Evolutionary conservation across 2,329 filamentous ascomycete genomes (phyloP), one percentile per base, ranked within the genome.

Genomic region (Sphaerostilbella broomeana): DNA sequence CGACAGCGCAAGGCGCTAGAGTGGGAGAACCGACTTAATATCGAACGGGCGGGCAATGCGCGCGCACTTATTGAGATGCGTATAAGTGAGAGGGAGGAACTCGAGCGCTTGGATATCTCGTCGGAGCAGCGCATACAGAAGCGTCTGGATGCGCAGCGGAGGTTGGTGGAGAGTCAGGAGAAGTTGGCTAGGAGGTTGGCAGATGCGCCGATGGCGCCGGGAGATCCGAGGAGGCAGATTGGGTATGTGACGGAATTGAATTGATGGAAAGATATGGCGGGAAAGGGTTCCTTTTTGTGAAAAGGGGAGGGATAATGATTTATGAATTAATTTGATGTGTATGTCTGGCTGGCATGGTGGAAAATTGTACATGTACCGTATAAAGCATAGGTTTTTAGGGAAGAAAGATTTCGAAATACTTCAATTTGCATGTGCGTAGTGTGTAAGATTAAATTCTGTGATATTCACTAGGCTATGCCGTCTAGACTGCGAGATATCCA

Each of bases 191-290:
- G 54, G 43, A 63, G 64, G 49, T 52, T 77, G 42, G 69, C 73
- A 7, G 64, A 70, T 12, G 57, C 53, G 1, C 49, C 55, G 2
- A 41, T 29, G 12, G 47, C 47, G 7, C 26, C 44, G 13, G 48
- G 44, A 0, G 53, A 61, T 25, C 37, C 54, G 28, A 57, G 69
- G 49, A 63, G 67, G 45, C 70, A 75, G 60, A 71, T 77, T 59
- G 74, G 74, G n/a, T 77, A 67, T 47, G 64, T 78, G 21, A 68
- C 68, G 33, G 73, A 77, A 59, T 42, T 75, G 51, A 65, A 67
- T 44, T 71, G 51, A 51, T 24, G 19, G 5, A 11, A 21, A 8
- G 3, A 9, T 10, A n/a, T n/a, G n/a, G n/a, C n/a, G n/a, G n/a
- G n/a, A n/a, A n/a, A n/a, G n/a, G n/a, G n/a, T n/a, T n/a, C n/a